Percentiles rank a stretch among this genome's conserved stretches.
Conservation (phyloP, 345 rosid species). For the Camelina laxa region DNA sequence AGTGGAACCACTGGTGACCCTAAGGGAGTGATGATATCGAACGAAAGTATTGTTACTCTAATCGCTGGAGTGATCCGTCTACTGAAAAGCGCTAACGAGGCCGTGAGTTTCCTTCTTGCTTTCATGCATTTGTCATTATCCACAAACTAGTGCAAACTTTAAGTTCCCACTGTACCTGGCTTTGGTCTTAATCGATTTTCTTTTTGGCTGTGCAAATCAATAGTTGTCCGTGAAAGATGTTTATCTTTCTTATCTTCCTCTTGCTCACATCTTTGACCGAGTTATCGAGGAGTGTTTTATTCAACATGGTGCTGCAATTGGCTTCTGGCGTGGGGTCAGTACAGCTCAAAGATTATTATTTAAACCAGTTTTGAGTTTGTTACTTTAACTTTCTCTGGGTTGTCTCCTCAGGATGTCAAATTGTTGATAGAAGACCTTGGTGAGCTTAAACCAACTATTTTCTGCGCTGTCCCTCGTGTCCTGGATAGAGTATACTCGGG, state of each 20-base stretch:
- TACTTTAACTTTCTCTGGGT: conserved; percentile 4
- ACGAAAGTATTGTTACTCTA: conserved; percentile 76
- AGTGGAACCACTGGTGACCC: conserved; percentile 99
- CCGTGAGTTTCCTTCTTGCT: conserved; percentile 50
- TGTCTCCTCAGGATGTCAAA: conserved; percentile 77
- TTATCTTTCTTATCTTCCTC: conserved; percentile 93
- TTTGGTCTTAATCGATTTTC: conserved; percentile 13
- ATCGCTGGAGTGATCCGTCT: conserved; percentile 76
- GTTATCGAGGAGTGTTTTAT: conserved; percentile 90
- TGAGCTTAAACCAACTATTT: conserved; percentile 91
- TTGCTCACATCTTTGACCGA: conserved; percentile 97
- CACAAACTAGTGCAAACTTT: conserved; percentile 12
- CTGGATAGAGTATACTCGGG: conserved; percentile 87
- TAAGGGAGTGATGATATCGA: conserved; percentile 93
- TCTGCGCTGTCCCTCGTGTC: conserved; percentile 99
- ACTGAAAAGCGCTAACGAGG: conserved; percentile 63
- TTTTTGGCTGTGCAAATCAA: conserved; percentile 34
- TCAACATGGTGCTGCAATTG: conserved; percentile 80
- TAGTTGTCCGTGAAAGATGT: conserved; percentile 79
- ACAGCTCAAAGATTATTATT: conserved; percentile 16
- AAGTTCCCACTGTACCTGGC: conserved; percentile 1
- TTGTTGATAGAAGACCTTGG: conserved; percentile 88
- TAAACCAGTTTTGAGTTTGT: conserved; percentile 12
- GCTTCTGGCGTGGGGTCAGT: conserved; percentile 99
- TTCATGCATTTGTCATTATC: conserved; percentile 4